phyloP scores from a whole-genome alignment of 2,329 filamentous ascomycete genomes.

The Pyrenochaeta sp. region DNA sequence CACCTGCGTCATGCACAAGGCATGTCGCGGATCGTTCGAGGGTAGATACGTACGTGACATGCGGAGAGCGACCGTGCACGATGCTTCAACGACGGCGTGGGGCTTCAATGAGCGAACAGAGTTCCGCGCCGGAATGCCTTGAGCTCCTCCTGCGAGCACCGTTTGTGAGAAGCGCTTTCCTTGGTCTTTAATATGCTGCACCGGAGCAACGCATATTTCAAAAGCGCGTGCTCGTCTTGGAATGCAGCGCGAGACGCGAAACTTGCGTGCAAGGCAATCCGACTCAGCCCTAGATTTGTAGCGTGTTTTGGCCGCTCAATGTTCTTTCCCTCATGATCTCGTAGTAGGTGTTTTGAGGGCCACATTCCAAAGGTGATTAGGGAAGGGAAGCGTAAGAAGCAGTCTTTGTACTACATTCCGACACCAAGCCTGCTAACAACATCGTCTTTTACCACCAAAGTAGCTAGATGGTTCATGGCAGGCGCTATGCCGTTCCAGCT shows the following conservation, averaged over 20 bases:
- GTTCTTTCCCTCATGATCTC: neutral
- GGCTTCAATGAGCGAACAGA: conserved; percentile 48
- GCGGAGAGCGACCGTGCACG: conserved; percentile 65
- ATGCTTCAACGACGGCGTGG: conserved; percentile 52
- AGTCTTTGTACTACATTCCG: conserved; percentile 16
- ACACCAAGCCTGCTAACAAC: neutral
- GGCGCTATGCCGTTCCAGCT: conserved; percentile 4
- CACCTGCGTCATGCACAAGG: conserved; percentile 64
- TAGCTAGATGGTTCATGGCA: neutral
- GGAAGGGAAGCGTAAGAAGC: neutral
- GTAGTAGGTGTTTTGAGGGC: neutral
- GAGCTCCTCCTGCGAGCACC: neutral
- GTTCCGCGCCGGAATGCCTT: conserved; percentile 17
- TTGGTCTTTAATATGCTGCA: conserved; percentile 1
- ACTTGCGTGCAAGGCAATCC: neutral
- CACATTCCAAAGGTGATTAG: conserved; percentile 1
- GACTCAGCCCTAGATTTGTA: neutral
- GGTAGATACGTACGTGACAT: conserved; percentile 62
- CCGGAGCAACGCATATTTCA: neutral
- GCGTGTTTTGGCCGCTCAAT: neutral
- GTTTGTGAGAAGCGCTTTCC: neutral
- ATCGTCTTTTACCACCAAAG: neutral
- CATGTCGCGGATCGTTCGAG: conserved; percentile 58
- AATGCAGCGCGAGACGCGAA: neutral
- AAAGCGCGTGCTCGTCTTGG: neutral